A percentile compares a stretch with the other conserved stretches of the same genome.
Evolutionary conservation across 2,329 filamentous ascomycete genomes (phyloP).

Genomic region (Neopestalotiopsis sp.): DNA sequence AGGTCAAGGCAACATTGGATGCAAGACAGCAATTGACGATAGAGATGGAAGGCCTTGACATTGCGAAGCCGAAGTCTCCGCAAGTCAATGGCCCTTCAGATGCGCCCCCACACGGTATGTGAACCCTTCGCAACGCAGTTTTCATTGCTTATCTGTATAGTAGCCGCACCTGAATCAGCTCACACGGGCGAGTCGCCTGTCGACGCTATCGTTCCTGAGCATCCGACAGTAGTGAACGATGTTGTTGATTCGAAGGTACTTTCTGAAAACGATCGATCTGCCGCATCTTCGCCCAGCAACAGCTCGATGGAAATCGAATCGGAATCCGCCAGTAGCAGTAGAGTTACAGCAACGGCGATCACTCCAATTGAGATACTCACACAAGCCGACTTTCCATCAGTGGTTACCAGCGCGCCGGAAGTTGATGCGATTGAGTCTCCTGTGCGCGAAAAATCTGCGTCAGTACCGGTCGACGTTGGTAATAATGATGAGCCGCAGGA

Average conservation of each 20-base stretch:
- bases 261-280: constrained; percentile 4
- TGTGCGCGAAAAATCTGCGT: not conserved
- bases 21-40: constrained; percentile 37
- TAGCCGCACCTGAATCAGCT: not conserved
- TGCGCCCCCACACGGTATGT: not conserved
- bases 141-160: not conserved
- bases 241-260: not conserved
- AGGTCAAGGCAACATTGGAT: constrained; percentile 44
- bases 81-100: not conserved
- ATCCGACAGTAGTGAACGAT: not conserved
- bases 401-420: not conserved
- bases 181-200: not conserved
- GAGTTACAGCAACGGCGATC: not conserved
- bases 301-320: constrained; percentile 23
- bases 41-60: constrained; percentile 18
- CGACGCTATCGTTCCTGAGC: not conserved
- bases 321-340: constrained; percentile 7
- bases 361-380: not conserved
- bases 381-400: not conserved
- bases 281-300: constrained; percentile 16
- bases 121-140: not conserved
- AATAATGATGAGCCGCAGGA: not conserved
- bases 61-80: not conserved
- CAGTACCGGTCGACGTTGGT: not conserved
- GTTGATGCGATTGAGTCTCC: not conserved